These are phyloP conservation scores for Fusarium sp. DNA, from an alignment of 2,329 filamentous ascomycete species.

Conservation along the genomic window DNA sequence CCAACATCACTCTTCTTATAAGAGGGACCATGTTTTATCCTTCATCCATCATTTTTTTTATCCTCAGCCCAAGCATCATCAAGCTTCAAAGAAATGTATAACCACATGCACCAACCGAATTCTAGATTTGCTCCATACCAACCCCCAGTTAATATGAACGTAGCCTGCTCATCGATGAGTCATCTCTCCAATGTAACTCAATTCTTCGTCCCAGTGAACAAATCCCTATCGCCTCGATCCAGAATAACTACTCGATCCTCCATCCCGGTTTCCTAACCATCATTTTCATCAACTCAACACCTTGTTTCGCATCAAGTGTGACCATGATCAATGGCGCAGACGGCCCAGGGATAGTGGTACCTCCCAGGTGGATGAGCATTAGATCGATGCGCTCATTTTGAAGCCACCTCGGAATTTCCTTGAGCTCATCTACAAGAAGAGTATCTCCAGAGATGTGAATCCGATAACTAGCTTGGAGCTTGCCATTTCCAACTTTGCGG, in stretches of 20 bases:
- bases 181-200: neutral
- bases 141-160: neutral
- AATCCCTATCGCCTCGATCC: constrained; percentile 48
- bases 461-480: constrained; percentile 60
- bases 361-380: constrained; percentile 73
- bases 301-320: constrained; percentile 73
- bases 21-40: neutral
- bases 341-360: constrained; percentile 70
- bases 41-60: neutral
- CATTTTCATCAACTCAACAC: constrained; percentile 66
- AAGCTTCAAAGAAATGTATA: neutral
- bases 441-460: constrained; percentile 76
- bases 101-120: neutral
- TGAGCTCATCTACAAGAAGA: constrained; percentile 63
- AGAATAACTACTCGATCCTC: constrained; percentile 66
- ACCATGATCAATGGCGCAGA: constrained; percentile 70
- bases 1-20: neutral
- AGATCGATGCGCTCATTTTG: constrained; percentile 65
- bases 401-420: constrained; percentile 67
- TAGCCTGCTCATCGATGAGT: neutral
- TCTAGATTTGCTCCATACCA: neutral
- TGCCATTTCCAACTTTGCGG: constrained; percentile 12
- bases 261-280: constrained; percentile 64
- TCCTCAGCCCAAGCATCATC: neutral
- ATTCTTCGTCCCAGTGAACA: constrained; percentile 6